Percentiles rank a stretch among this genome's conserved stretches.
These are phyloP conservation scores for Penicillium hesseltinei DNA, from an alignment of 2,329 filamentous ascomycete genomes.

Conservation along the genomic window DNA sequence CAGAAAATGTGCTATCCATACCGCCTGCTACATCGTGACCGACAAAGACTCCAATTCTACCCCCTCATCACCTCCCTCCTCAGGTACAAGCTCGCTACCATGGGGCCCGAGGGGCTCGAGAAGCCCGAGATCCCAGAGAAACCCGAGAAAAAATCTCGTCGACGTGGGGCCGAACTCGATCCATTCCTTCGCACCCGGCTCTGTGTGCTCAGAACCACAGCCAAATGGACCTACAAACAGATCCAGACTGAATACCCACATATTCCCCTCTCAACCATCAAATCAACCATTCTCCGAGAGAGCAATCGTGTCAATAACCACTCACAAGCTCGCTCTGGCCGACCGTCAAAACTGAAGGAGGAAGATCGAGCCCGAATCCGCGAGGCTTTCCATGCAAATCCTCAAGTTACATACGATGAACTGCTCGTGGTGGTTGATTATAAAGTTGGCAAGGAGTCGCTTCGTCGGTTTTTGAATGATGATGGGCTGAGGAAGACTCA, in stretches of 20 bases:
- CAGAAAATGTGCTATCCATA: neutral
- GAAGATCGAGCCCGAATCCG: neutral
- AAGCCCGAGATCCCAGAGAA: neutral
- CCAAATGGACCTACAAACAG: constrained; percentile 11
- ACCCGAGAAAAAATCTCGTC: constrained; percentile 2
- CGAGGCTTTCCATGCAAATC: neutral
- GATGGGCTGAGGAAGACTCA: neutral
- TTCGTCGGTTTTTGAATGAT: constrained; percentile 2
- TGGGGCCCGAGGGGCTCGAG: constrained; percentile 4
- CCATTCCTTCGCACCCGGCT: constrained; percentile 11
- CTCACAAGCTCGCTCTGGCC: constrained; percentile 1
- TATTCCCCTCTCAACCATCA: constrained; percentile 13
- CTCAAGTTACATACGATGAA: neutral
- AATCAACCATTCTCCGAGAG: constrained; percentile 6
- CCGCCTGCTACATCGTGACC: neutral
- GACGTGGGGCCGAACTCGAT: constrained; percentile 11
- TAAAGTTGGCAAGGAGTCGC: constrained; percentile 1
- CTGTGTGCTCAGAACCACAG: constrained; percentile 10
- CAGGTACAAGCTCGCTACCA: neutral
- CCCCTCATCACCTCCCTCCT: neutral
- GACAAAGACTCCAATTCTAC: neutral
- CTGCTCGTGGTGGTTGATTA: neutral
- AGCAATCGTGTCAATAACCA: constrained; percentile 2
- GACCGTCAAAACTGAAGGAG: constrained; percentile 2
- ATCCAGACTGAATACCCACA: constrained; percentile 10